Percentiles rank a stretch among this genome's conserved stretches.
Evolutionary conservation across 805 yeast genomes (phyloP).

Genomic region (Komagataella populi): DNA sequence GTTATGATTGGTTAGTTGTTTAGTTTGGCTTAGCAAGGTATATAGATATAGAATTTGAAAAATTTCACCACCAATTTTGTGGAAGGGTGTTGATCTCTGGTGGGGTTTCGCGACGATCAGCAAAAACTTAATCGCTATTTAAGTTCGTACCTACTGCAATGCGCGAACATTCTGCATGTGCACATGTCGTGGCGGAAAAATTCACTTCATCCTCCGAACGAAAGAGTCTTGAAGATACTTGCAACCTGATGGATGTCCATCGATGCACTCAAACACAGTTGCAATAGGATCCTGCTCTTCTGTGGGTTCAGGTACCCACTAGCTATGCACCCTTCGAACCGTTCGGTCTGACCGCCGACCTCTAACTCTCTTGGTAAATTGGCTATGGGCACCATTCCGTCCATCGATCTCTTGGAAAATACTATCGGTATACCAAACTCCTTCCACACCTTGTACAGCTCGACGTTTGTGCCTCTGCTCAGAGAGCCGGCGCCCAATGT

Average conservation of each 20-base stretch:
- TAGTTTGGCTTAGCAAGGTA: not conserved
- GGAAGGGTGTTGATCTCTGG: not conserved
- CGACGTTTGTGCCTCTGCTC: conserved; percentile 32
- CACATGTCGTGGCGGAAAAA: not conserved
- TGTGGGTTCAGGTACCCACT: conserved; percentile 58
- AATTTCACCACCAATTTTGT: conserved; percentile 16
- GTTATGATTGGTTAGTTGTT: not conserved
- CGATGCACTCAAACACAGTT: conserved; percentile 33
- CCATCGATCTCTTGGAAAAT: conserved; percentile 55
- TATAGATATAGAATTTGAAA: conserved; percentile 16
- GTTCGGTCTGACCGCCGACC: conserved; percentile 8
- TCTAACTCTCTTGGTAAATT: conserved; percentile 15
- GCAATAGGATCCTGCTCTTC: conserved; percentile 44
- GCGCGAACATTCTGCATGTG: not conserved
- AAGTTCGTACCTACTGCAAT: not conserved
- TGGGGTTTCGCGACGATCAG: not conserved
- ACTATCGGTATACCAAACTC: conserved; percentile 36
- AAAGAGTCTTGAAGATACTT: conserved; percentile 33
- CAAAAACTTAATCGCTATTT: not conserved
- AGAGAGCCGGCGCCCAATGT: conserved; percentile 65
- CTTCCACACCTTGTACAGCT: conserved; percentile 24
- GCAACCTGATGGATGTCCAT: conserved; percentile 25
- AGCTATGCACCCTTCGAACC: conserved; percentile 32
- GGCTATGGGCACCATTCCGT: conserved; percentile 55
- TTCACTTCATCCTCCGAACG: not conserved